Evolutionary conservation across 192 early-diverging fungal species (phyloP).

Genomic region (Diversispora epigaea): DNA sequence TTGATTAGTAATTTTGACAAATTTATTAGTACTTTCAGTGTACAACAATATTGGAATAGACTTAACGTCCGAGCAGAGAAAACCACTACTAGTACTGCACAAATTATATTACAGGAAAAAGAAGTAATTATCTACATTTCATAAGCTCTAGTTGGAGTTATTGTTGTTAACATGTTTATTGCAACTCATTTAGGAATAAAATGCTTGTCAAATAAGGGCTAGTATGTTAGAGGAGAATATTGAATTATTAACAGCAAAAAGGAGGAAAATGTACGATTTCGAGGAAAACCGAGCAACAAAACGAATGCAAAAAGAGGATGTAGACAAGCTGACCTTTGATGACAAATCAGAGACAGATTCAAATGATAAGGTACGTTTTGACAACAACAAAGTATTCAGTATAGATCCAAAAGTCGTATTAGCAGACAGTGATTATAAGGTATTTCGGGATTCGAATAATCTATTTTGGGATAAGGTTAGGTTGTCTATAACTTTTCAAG

Average conservation of each 20-base stretch:
- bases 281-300: no score
- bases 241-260: slow-evolving; percentile 26
- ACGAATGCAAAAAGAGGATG: no score
- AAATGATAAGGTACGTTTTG: no score
- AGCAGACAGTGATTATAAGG: no score
- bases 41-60: slow-evolving; percentile 20
- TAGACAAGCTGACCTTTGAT: no score
- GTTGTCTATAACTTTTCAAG: background rate
- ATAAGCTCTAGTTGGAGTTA: slow-evolving; percentile 30
- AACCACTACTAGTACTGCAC: slow-evolving; percentile 23
- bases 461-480: background rate
- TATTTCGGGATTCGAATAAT: background rate
- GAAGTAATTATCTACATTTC: slow-evolving; percentile 31
- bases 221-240: slow-evolving; percentile 23
- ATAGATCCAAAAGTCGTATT: no score
- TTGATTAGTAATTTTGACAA: slow-evolving; percentile 24
- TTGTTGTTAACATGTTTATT: slow-evolving; percentile 26
- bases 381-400: no score
- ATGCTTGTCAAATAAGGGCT: slow-evolving; percentile 32
- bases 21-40: background rate
- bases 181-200: slow-evolving; percentile 26
- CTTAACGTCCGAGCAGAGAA: slow-evolving; percentile 26
- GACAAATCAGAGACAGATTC: no score
- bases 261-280: background rate
- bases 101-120: slow-evolving; percentile 32